Evolutionary conservation across 306 rosid species (phyloP).

Genomic region (Fragaria ananassa): DNA sequence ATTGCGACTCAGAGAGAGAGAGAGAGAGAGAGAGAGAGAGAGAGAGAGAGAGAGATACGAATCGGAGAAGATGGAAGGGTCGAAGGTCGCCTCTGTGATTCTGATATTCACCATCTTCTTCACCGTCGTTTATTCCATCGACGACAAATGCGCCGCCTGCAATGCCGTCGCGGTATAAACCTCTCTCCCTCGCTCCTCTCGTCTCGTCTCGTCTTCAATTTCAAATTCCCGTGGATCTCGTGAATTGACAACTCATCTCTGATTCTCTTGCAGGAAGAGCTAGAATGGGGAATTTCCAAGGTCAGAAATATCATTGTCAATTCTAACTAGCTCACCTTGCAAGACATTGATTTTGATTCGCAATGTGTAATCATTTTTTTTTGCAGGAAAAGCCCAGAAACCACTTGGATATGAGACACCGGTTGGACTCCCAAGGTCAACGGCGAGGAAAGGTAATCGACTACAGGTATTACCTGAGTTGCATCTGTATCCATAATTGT

Average conservation of each 20-base stretch:
- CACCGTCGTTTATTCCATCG: slow-evolving; percentile 43
- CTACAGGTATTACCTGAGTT: slow-evolving; percentile 60
- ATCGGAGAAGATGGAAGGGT: slow-evolving; percentile 28
- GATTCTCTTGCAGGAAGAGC: slow-evolving; percentile 65
- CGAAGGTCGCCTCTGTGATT: slow-evolving; percentile 29
- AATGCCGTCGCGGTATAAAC: slow-evolving; percentile 76
- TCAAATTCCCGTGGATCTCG: neutral
- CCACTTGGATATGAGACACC: slow-evolving; percentile 98
- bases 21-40: neutral
- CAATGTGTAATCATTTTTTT: neutral
- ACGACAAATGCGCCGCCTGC: slow-evolving; percentile 91
- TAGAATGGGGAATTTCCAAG: slow-evolving; percentile 68
- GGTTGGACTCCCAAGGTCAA: slow-evolving; percentile 91
- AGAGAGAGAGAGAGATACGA: neutral
- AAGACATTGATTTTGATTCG: neutral
- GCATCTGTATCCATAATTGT: neutral
- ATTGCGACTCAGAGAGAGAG: neutral
- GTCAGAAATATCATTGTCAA: slow-evolving; percentile 32
- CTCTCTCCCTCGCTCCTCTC: neutral
- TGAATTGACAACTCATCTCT: neutral
- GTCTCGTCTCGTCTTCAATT: neutral
- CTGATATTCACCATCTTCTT: slow-evolving; percentile 35
- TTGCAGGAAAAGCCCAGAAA: slow-evolving; percentile 88
- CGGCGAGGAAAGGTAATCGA: slow-evolving; percentile 89
- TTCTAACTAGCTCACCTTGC: neutral